Conservation (phyloP, 2,329 filamentous ascomycete genomes). For the Pseudocercospora ulei region DNA sequence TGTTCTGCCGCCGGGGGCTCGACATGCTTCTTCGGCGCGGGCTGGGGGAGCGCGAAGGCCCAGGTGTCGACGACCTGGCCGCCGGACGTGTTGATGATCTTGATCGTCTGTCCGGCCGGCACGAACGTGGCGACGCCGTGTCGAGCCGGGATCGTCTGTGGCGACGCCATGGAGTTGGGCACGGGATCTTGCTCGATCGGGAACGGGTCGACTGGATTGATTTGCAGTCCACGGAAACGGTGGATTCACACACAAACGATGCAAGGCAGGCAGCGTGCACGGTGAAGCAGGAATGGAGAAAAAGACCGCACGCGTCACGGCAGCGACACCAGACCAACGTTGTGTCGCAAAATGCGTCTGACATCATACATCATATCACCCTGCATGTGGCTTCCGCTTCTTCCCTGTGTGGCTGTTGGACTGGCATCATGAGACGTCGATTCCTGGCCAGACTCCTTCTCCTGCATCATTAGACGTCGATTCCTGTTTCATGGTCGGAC, state of each 20-base stretch:
- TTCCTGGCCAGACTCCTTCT: slow-evolving; percentile 13
- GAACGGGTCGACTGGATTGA: background rate
- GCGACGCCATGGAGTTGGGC: slow-evolving; percentile 18
- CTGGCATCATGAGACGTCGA: slow-evolving; percentile 7
- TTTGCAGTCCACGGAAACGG: too few relatives aligned
- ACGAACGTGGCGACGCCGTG: slow-evolving; percentile 46
- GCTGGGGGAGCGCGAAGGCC: slow-evolving; percentile 42
- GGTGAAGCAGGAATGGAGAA: too few relatives aligned
- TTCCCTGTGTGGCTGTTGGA: slow-evolving; percentile 17
- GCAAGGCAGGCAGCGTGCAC: too few relatives aligned
- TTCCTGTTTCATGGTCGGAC: slow-evolving; percentile 13
- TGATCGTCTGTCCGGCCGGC: slow-evolving; percentile 42
- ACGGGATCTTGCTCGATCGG: background rate
- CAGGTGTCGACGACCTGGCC: slow-evolving; percentile 44
- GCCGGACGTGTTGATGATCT: slow-evolving; percentile 45
- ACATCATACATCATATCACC: slow-evolving; percentile 18
- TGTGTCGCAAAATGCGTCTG: slow-evolving; percentile 15
- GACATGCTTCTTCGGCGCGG: slow-evolving; percentile 31
- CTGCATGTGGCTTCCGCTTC: slow-evolving; percentile 16
- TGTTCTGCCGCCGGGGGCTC: slow-evolving; percentile 21
- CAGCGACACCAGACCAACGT: slow-evolving; percentile 12
- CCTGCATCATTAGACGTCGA: slow-evolving; percentile 9
- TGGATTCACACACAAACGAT: too few relatives aligned
- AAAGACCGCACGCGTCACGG: slow-evolving; percentile 20
- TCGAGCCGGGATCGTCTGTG: slow-evolving; percentile 42